These are phyloP conservation scores for Rhizopus delemar DNA, from an alignment of 371 early-diverging fungal genomes.

Conservation along the genomic window DNA sequence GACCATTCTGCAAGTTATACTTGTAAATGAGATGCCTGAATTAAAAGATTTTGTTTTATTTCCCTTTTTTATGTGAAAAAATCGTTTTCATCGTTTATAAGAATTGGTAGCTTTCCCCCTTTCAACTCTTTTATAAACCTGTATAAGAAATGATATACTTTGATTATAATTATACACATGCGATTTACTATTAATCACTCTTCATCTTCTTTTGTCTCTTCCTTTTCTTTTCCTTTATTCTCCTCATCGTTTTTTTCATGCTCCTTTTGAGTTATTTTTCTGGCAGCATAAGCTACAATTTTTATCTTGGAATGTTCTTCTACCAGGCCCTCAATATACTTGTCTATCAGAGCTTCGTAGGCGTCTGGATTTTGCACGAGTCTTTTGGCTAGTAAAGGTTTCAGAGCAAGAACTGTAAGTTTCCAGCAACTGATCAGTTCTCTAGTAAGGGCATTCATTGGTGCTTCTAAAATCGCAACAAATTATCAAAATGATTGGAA, in stretches of 20 bases:
- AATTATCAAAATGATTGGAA: not conserved
- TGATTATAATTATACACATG: no score
- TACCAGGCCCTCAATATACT: slow-evolving; percentile 38
- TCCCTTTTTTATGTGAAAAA: no score
- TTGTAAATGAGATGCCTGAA: no score
- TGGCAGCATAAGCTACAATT: slow-evolving; percentile 29
- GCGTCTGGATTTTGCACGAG: slow-evolving; percentile 27
- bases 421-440: slow-evolving; percentile 50
- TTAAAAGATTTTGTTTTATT: no score
- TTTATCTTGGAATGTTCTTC: slow-evolving; percentile 36
- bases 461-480: slow-evolving; percentile 19
- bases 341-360: slow-evolving; percentile 28
- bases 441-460: slow-evolving; percentile 31
- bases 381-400: slow-evolving; percentile 32
- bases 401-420: slow-evolving; percentile 34
- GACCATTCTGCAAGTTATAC: no score
- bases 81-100: no score
- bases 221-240: not conserved
- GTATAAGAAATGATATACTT: no score
- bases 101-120: no score
- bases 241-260: not conserved
- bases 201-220: no score
- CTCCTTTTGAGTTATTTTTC: slow-evolving; percentile 18
- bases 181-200: no score
- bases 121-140: no score